phyloP scores from a whole-genome alignment of 768 basidiomycete genomes.

The Sarcomyxa edulis region DNA sequence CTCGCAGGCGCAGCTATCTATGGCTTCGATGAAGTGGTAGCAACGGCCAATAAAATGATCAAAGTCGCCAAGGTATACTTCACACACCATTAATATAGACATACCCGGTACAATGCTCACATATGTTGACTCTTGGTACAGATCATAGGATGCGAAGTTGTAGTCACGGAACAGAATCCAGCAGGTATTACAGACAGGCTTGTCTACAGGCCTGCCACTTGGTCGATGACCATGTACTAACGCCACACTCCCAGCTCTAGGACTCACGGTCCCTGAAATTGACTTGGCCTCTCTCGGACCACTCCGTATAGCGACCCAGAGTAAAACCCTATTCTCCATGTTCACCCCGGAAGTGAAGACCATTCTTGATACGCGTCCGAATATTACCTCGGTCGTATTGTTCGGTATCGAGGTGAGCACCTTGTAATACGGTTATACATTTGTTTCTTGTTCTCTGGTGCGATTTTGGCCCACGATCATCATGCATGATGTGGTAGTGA shows the following conservation, averaged over 20 bases:
- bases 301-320: conserved; percentile 55
- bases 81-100: neutral
- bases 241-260: conserved; percentile 45
- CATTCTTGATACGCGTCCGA: conserved; percentile 41
- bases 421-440: neutral
- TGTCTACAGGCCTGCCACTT: neutral
- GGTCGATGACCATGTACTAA: neutral
- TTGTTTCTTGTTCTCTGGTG: too few relatives aligned
- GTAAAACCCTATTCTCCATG: conserved; percentile 89
- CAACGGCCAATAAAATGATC: conserved; percentile 72
- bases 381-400: conserved; percentile 59
- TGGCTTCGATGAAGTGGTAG: conserved; percentile 65
- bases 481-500: too few relatives aligned
- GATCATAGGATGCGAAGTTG: conserved; percentile 63
- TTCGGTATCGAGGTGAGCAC: conserved; percentile 81
- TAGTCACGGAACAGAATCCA: conserved; percentile 84
- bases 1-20: conserved; percentile 43
- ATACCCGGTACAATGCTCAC: neutral
- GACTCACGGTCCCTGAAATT: conserved; percentile 61
- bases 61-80: conserved; percentile 59
- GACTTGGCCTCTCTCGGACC: conserved; percentile 47
- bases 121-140: conserved; percentile 15
- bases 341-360: conserved; percentile 57
- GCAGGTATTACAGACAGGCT: conserved; percentile 46
- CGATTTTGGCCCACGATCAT: too few relatives aligned